phyloP scores from a whole-genome alignment of 2,329 filamentous ascomycete species.

The Claviceps cyperi region DNA sequence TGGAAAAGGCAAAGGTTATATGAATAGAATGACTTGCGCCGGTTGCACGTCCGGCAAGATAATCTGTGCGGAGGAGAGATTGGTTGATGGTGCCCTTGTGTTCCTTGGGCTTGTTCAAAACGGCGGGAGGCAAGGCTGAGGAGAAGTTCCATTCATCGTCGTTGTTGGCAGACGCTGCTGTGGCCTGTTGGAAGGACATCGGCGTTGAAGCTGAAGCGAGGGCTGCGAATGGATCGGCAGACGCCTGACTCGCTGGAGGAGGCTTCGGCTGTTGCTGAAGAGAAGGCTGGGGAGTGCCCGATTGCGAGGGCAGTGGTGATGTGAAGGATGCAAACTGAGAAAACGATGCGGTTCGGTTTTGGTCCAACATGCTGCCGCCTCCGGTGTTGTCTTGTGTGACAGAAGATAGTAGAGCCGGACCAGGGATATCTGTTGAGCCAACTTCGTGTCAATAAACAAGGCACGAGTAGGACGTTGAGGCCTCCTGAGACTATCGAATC shows the following conservation, averaged over 20 bases:
- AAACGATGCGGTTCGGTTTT: conserved; percentile 32
- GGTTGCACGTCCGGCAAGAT: conserved; percentile 50
- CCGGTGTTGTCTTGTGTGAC: conserved; percentile 46
- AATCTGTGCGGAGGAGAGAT: conserved; percentile 55
- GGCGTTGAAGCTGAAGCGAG: conserved; percentile 21
- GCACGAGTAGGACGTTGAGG: no score
- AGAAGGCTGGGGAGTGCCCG: conserved; percentile 37
- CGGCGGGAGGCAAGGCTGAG: conserved; percentile 59
- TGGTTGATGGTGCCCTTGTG: conserved; percentile 56
- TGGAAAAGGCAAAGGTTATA: conserved; percentile 71
- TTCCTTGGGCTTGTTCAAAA: conserved; percentile 38
- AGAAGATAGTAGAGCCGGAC: conserved; percentile 49
- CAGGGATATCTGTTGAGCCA: conserved; percentile 42
- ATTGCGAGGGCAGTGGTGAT: conserved; percentile 36
- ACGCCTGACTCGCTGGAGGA: conserved; percentile 25
- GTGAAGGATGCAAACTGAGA: conserved; percentile 41
- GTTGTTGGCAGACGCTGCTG: conserved; percentile 41
- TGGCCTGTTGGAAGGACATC: conserved; percentile 10
- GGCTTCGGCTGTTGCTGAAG: conserved; percentile 32
- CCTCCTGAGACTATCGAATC: no score
- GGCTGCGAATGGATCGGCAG: conserved; percentile 38
- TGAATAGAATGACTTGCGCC: conserved; percentile 43
- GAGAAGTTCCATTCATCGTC: conserved; percentile 94
- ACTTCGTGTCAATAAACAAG: conserved; percentile 8
- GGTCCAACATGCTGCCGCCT: conserved; percentile 25